Base-by-base conservation (phyloP, 2,329 filamentous ascomycete genomes). In the Fusarium concolor region DNA sequence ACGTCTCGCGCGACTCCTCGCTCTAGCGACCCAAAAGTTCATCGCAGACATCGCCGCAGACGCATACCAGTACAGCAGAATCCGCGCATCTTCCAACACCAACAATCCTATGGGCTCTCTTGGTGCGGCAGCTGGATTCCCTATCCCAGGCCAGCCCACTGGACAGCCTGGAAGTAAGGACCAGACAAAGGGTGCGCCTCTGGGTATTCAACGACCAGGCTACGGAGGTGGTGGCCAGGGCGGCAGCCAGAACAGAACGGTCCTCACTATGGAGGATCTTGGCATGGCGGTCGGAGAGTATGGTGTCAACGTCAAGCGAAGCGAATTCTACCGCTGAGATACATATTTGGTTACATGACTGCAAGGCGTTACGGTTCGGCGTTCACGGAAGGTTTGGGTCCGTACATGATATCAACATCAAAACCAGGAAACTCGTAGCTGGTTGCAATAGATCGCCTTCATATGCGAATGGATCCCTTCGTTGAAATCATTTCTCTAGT, bases 271-370 rank as follows among this genome's bases (percentile, higher is more conserved):
- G 96, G 96, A 99, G 81, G 96, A 99, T 79, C 80, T 99, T 74
- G 96, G 96, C 17, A 98, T 98, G 94, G 96, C 96, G 2, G 95
- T 98, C 29, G 92, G 92, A 31, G 96, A 99, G 84, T 99, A 98
- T 77, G 96, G 96, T 2, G 94, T 99, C 52, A 99, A 97, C 77
- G 92, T 98, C 53, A 98, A 97, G 88, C 87, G 96, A 68, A 94
- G 95, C 76, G 96, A 99, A 82, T 99, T 98, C 77, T 99, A 99
- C 79, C 87, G 94, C 74, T 97, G 72, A 75, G 20, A 14, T 18
- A 20, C n/a, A 22, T 39, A 58, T 49, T 45, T 46, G 37, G 49
- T 43, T 62, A 63, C 42, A 65, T 64, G 56, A 44, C 55, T 60
- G 55, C 57, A 61, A 56, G 72, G 71, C 64, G 71, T 73, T 75